Conservation (phyloP, 805 yeast species). For the Kodamaea restingae region DNA sequence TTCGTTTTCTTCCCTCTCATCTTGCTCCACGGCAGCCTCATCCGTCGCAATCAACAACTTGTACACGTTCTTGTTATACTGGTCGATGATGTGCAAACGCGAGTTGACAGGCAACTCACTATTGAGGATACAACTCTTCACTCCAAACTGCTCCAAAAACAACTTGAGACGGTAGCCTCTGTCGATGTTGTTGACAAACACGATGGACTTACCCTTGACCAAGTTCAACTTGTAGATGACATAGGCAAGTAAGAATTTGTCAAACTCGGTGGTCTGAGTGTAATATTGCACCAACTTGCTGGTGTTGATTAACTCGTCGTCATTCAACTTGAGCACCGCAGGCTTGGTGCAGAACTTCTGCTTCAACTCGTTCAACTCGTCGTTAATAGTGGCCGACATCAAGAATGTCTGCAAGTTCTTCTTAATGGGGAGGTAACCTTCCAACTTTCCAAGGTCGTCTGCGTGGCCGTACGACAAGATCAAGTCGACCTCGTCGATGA, state of each 20-base stretch:
- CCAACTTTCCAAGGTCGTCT: slow-evolving; percentile 71
- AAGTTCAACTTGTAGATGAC: slow-evolving; percentile 86
- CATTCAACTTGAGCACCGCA: slow-evolving; percentile 75
- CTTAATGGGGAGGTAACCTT: slow-evolving; percentile 62
- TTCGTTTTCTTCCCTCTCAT: slow-evolving; percentile 43
- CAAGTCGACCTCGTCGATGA: slow-evolving; percentile 93
- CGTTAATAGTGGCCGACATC: slow-evolving; percentile 94
- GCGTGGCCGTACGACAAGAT: slow-evolving; percentile 85
- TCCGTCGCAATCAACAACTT: slow-evolving; percentile 91
- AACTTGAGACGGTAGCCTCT: slow-evolving; percentile 90
- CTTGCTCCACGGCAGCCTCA: slow-evolving; percentile 58
- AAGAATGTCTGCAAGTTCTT: slow-evolving; percentile 81
- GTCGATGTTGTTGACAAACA: slow-evolving; percentile 91
- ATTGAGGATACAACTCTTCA: slow-evolving; percentile 81
- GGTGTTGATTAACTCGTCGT: slow-evolving; percentile 51
- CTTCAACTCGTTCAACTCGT: slow-evolving; percentile 77
- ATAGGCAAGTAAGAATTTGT: slow-evolving; percentile 84
- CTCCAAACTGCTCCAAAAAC: slow-evolving; percentile 92
- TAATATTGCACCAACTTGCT: slow-evolving; percentile 77
- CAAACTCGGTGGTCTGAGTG: slow-evolving; percentile 82
- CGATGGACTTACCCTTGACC: slow-evolving; percentile 84
- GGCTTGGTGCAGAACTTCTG: slow-evolving; percentile 75
- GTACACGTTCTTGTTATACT: slow-evolving; percentile 87
- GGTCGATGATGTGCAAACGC: slow-evolving; percentile 91
- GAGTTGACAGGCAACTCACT: slow-evolving; percentile 92